phyloP scores from a whole-genome alignment of 345 rosid species.

The Eucalyptus grandis region DNA sequence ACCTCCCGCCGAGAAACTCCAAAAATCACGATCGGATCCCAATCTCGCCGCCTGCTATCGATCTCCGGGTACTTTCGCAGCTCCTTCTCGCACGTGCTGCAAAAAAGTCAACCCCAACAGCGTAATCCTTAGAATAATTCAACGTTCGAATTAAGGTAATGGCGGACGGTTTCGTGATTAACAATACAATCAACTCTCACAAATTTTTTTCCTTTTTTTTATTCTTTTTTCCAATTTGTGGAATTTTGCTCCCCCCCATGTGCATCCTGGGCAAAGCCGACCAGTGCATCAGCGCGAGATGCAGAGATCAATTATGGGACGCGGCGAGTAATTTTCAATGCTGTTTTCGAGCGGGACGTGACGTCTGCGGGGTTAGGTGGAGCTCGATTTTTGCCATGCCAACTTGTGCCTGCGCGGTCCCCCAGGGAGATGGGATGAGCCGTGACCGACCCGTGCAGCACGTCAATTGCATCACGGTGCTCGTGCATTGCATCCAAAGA shows the following conservation, averaged over 20 bases:
- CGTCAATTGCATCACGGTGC: not conserved
- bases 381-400: not conserved
- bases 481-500: not conserved
- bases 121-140: not conserved
- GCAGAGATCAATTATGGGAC: not conserved
- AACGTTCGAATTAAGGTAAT: not conserved
- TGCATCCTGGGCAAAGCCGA: not conserved
- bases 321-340: not conserved
- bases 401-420: too few relatives aligned
- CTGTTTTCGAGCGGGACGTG: not conserved
- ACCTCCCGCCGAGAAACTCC: not conserved
- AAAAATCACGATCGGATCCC: not conserved
- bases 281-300: not conserved
- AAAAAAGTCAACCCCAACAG: not conserved
- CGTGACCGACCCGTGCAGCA: not conserved
- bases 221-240: rapidly evolving
- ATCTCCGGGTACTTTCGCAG: not conserved
- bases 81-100: not conserved
- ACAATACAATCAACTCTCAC: not conserved
- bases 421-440: too few relatives aligned
- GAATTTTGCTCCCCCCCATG: not conserved
- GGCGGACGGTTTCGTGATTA: not conserved
- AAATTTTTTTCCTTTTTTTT: not conserved
- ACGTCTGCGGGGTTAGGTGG: not conserved
- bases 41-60: not conserved